Percentiles rank a stretch among this genome's conserved stretches.
Conservation (phyloP, 306 rosid species). For the Vigna reflexopilosa region DNA sequence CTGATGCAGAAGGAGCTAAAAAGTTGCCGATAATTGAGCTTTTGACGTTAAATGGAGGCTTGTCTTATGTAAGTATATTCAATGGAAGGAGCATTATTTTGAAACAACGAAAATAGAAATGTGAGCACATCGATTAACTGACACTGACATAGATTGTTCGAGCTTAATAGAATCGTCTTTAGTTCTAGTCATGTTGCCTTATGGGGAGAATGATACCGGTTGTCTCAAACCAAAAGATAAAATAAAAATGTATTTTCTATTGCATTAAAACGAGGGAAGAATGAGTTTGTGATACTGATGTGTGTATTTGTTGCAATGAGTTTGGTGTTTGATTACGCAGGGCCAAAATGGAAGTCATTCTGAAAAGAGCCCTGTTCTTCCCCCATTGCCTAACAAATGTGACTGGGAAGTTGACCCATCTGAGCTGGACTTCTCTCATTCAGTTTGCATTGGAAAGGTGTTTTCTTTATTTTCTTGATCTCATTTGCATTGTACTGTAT, state of each 20-base stretch:
- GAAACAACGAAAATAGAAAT: neutral
- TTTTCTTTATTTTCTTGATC: constrained; percentile 28
- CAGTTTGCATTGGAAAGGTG: constrained; percentile 87
- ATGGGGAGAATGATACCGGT: no score
- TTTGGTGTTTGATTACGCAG: constrained; percentile 52
- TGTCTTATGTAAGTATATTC: constrained; percentile 72
- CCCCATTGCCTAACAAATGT: constrained; percentile 91
- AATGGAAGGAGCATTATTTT: neutral
- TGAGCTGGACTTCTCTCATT: constrained; percentile 86
- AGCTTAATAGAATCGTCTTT: neutral
- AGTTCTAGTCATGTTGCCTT: neutral
- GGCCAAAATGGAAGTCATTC: constrained; percentile 95
- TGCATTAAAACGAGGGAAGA: neutral
- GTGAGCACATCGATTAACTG: neutral
- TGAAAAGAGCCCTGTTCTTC: constrained; percentile 73
- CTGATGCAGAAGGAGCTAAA: constrained; percentile 96
- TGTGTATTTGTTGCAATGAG: constrained; percentile 30
- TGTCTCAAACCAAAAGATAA: neutral
- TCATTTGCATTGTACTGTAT: neutral
- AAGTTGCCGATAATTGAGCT: constrained; percentile 64
- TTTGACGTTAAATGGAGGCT: constrained; percentile 79
- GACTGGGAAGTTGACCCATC: constrained; percentile 97
- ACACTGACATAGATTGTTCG: neutral
- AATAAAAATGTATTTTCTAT: neutral
- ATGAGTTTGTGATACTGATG: neutral